These are phyloP conservation scores for Gastroboletus turbinatus DNA, from an alignment of 1,284 basidiomycete species.

Conservation along the genomic window DNA sequence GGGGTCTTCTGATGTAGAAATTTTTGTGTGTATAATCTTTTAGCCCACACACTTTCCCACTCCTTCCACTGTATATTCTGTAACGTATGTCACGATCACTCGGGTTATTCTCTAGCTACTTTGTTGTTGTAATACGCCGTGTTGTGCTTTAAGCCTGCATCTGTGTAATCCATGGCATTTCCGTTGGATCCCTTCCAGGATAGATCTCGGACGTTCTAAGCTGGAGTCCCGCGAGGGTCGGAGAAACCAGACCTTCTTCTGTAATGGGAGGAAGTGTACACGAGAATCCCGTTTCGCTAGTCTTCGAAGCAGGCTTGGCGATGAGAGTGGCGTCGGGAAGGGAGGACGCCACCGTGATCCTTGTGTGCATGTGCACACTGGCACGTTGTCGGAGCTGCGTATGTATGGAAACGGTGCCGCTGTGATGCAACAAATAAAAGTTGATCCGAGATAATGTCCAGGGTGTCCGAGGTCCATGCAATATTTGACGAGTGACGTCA, in stretches of 20 bases:
- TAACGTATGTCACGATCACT: conserved; percentile 25
- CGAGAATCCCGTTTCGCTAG: conserved; percentile 7
- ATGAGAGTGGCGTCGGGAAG: background rate
- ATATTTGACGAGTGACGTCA: background rate
- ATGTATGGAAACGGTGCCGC: background rate
- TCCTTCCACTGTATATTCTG: conserved; percentile 19
- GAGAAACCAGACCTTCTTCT: background rate
- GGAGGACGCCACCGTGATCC: conserved; percentile 1
- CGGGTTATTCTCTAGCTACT: conserved; percentile 6
- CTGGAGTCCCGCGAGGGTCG: background rate
- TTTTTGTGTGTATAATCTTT: background rate
- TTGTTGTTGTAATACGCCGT: conserved; percentile 21
- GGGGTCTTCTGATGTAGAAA: conserved; percentile 21
- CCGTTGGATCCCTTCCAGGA: background rate
- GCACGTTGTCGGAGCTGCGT: background rate
- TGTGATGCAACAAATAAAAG: no score
- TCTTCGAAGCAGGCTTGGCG: background rate
- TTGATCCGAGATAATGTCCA: no score
- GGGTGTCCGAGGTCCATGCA: background rate
- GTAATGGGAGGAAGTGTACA: background rate
- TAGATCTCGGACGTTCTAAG: background rate
- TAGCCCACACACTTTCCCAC: background rate
- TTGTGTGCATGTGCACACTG: no score
- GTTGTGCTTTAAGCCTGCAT: conserved; percentile 4
- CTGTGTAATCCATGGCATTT: conserved; percentile 12